Conservation (phyloP, 768 basidiomycete species). For the Mycena leptocephala region DNA sequence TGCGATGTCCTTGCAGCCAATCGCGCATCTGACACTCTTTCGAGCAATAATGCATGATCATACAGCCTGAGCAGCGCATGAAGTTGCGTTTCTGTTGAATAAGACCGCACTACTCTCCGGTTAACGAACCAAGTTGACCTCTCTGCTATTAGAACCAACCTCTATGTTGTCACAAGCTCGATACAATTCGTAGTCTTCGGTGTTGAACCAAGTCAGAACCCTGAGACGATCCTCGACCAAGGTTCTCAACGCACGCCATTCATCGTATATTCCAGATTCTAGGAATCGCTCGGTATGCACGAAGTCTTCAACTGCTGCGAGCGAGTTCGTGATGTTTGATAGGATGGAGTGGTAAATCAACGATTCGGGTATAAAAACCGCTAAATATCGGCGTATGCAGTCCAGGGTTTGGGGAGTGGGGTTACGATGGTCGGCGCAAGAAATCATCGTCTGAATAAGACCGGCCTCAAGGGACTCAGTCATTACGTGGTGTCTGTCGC, state of each 20-base stretch:
- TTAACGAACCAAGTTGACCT: neutral
- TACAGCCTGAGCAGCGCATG: constrained; percentile 2
- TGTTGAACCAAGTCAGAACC: neutral
- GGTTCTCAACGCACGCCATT: neutral
- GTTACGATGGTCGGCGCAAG: neutral
- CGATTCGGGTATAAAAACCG: neutral
- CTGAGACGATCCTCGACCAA: neutral
- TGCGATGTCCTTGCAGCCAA: neutral
- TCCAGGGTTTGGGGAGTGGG: neutral
- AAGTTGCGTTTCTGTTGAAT: neutral
- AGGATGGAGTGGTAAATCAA: neutral
- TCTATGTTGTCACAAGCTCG: neutral
- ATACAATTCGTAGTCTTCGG: neutral
- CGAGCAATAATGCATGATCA: constrained; percentile 6
- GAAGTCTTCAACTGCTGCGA: neutral
- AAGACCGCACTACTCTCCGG: neutral
- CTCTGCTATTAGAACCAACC: neutral
- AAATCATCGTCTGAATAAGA: neutral
- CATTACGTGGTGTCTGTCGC: neutral
- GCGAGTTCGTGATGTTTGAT: neutral
- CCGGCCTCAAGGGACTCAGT: neutral
- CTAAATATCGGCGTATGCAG: neutral
- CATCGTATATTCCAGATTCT: neutral
- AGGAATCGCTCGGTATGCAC: neutral
- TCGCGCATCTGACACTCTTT: neutral